Conservation (phyloP, 1,284 basidiomycete species). For the Omphalotus olearius region DNA sequence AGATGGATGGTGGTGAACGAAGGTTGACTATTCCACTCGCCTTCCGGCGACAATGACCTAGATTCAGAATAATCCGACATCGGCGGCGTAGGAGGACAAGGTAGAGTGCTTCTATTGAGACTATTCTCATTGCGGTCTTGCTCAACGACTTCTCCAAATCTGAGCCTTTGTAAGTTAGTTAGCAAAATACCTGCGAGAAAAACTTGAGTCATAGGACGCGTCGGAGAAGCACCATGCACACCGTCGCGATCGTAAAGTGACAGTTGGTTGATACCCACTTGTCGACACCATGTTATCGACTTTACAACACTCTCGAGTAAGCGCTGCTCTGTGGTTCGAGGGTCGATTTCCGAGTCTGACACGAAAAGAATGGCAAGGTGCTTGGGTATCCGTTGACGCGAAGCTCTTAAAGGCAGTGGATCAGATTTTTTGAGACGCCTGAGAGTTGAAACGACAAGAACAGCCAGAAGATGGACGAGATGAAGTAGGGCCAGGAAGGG, state of each 20-base stretch:
- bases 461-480: conserved; percentile 45
- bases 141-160: conserved; percentile 23
- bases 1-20: conserved; percentile 11
- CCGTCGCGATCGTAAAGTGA: conserved; percentile 71
- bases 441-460: conserved; percentile 37
- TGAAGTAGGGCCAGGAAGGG: conserved; percentile 52
- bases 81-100: conserved; percentile 70
- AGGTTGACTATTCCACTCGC: conserved; percentile 8
- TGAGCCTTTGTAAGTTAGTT: conserved; percentile 36
- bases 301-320: conserved; percentile 50
- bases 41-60: conserved; percentile 48
- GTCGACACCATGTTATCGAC: conserved; percentile 55
- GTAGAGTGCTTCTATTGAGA: conserved; percentile 40
- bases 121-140: conserved; percentile 16
- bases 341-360: conserved; percentile 28
- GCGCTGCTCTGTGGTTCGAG: conserved; percentile 33
- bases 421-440: conserved; percentile 27
- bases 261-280: conserved; percentile 51
- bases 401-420: conserved; percentile 44
- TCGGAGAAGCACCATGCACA: conserved; percentile 28
- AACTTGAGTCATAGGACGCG: conserved; percentile 2
- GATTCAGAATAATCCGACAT: conserved; percentile 64
- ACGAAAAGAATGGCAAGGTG: conserved; percentile 65
- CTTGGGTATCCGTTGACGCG: conserved; percentile 51
- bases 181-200: conserved; percentile 37